Evolutionary conservation across 2,329 filamentous ascomycete species (phyloP).

Genomic region (Colletotrichum spinosum): DNA sequence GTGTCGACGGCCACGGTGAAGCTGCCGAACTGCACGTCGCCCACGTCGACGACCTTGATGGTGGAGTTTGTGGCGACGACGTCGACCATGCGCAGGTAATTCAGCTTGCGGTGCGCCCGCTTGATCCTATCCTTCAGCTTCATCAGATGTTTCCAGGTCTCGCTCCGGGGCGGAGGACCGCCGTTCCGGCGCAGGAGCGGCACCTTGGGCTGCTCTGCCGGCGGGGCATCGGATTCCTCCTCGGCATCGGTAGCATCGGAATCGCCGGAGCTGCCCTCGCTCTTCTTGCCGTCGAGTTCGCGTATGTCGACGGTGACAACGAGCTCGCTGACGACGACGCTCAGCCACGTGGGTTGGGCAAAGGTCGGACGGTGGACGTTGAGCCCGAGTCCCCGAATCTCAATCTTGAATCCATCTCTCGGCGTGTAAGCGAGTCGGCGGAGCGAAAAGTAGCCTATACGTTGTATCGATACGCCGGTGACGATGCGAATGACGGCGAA

Average conservation of each 20-base stretch:
- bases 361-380: constrained; percentile 94
- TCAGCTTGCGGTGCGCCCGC: constrained; percentile 84
- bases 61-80: constrained; percentile 85
- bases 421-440: constrained; percentile 91
- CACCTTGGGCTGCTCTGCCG: constrained; percentile 30
- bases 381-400: constrained; percentile 89
- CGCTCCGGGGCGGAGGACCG: constrained; percentile 63
- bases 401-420: constrained; percentile 87
- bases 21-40: constrained; percentile 85
- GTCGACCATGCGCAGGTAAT: constrained; percentile 91
- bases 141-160: constrained; percentile 85
- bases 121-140: constrained; percentile 88
- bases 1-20: constrained; percentile 92
- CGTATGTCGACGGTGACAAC: constrained; percentile 84
- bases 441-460: constrained; percentile 91
- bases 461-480: constrained; percentile 95
- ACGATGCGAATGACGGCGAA: constrained; percentile 93
- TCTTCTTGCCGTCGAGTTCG: constrained; percentile 67
- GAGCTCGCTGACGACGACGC: constrained; percentile 87
- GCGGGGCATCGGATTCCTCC: constrained; percentile 27
- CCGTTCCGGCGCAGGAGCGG: constrained; percentile 43
- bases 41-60: constrained; percentile 82
- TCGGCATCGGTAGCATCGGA: constrained; percentile 41
- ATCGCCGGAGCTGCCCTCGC: constrained; percentile 46
- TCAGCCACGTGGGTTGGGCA: constrained; percentile 96